Evolutionary conservation across 495 filamentous ascomycete species (phyloP).

Genomic region (Penicillium paradoxum): DNA sequence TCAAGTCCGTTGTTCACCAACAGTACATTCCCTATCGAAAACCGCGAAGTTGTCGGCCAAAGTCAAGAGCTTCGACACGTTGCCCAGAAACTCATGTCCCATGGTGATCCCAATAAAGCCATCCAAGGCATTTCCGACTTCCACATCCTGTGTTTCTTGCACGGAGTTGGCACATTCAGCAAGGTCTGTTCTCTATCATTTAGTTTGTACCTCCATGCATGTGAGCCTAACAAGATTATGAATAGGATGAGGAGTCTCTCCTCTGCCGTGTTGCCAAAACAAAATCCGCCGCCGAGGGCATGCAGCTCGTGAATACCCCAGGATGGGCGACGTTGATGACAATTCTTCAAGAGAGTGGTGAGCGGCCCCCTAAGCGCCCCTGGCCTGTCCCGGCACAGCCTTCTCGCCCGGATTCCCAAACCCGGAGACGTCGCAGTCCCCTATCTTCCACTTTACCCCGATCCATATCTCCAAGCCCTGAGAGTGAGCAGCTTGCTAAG

Average conservation of each 20-base stretch:
- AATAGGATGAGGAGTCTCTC: slow-evolving; percentile 82
- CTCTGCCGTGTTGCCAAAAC: slow-evolving; percentile 77
- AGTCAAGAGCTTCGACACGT: slow-evolving; percentile 68
- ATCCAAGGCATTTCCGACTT: slow-evolving; percentile 79
- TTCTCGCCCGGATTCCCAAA: slow-evolving; percentile 32
- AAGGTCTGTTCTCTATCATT: slow-evolving; percentile 56
- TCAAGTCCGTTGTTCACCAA: slow-evolving; percentile 68
- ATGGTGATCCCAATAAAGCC: slow-evolving; percentile 55
- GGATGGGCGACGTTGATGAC: slow-evolving; percentile 92
- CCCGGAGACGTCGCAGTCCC: slow-evolving; percentile 24
- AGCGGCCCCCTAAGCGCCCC: slow-evolving; percentile 84
- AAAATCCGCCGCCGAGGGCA: slow-evolving; percentile 70
- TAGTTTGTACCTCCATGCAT: slow-evolving; percentile 1
- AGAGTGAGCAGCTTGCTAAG: slow-evolving; percentile 88
- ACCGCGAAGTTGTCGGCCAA: slow-evolving; percentile 78
- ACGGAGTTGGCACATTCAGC: slow-evolving; percentile 69
- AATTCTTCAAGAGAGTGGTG: slow-evolving; percentile 93
- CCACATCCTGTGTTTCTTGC: slow-evolving; percentile 85
- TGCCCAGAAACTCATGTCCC: slow-evolving; percentile 55
- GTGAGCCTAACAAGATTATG: slow-evolving; percentile 6
- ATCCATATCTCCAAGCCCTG: slow-evolving; percentile 41
- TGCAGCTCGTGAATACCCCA: slow-evolving; percentile 73
- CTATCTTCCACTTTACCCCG: slow-evolving; percentile 28
- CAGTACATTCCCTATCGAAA: slow-evolving; percentile 78
- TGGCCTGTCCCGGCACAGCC: slow-evolving; percentile 43